These are phyloP conservation scores for Blastobotrys buckinghamii DNA, from an alignment of 1,139 yeast species.

Conservation along the genomic window DNA sequence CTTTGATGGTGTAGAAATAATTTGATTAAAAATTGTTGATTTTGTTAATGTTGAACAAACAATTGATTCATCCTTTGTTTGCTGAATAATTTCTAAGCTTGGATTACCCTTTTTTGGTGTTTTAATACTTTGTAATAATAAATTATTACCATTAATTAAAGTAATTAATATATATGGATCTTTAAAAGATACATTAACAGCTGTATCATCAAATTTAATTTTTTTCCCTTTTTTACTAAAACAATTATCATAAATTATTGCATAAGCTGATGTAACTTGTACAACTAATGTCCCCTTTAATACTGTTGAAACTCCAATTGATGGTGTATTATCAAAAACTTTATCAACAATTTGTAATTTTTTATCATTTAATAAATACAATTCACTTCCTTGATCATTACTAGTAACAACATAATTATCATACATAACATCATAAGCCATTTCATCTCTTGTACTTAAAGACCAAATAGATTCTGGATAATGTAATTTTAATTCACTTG, in stretches of 20 bases:
- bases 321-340: constrained; percentile 61
- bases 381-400: constrained; percentile 16
- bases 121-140: constrained; percentile 10
- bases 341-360: constrained; percentile 58
- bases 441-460: constrained; percentile 23
- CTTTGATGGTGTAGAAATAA: not conserved
- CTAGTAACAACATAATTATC: constrained; percentile 66
- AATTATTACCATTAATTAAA: constrained; percentile 20
- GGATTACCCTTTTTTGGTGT: constrained; percentile 12
- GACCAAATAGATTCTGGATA: constrained; percentile 32
- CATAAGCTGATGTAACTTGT: constrained; percentile 66
- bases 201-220: constrained; percentile 38
- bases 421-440: constrained; percentile 30
- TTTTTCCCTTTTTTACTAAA: constrained; percentile 41
- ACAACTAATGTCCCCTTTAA: constrained; percentile 56
- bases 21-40: not conserved
- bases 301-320: constrained; percentile 62
- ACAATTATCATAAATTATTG: constrained; percentile 58
- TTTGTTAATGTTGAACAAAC: constrained; percentile 13
- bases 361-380: constrained; percentile 58
- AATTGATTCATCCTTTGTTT: not conserved
- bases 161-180: constrained; percentile 24
- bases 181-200: constrained; percentile 47
- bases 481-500: constrained; percentile 67
- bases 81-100: constrained; percentile 6